phyloP scores from a whole-genome alignment of 306 rosid genomes.

The Senna tora region DNA sequence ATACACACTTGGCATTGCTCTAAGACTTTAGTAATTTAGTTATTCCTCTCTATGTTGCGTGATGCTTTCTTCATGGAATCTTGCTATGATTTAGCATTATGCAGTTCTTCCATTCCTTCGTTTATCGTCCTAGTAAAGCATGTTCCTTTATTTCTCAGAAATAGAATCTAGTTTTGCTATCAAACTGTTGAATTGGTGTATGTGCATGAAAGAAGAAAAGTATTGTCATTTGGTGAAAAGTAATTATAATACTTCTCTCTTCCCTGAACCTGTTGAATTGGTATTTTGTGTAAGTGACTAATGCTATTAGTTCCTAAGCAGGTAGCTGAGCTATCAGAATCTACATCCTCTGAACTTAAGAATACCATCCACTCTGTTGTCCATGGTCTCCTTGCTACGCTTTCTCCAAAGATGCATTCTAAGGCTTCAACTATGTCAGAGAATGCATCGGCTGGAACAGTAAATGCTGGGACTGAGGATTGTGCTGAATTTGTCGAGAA shows the following conservation, averaged over 20 bases:
- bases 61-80: neutral
- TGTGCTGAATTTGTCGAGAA: constrained; percentile 85
- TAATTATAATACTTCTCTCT: neutral
- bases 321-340: constrained; percentile 95
- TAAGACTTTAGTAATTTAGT: neutral
- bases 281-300: constrained; percentile 23
- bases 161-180: neutral
- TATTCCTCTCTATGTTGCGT: constrained; percentile 9
- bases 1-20: constrained; percentile 6
- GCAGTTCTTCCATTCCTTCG: constrained; percentile 27
- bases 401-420: constrained; percentile 92
- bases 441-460: constrained; percentile 57
- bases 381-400: constrained; percentile 94
- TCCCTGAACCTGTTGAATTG: constrained; percentile 14
- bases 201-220: constrained; percentile 4
- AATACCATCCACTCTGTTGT: constrained; percentile 81
- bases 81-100: neutral
- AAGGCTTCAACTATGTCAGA: constrained; percentile 68
- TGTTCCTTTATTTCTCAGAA: constrained; percentile 34
- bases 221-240: constrained; percentile 6
- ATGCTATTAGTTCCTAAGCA: constrained; percentile 33
- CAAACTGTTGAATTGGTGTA: constrained; percentile 3
- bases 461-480: constrained; percentile 63
- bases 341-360: constrained; percentile 77
- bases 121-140: constrained; percentile 19